Conservation (phyloP, 2,329 filamentous ascomycete genomes). For the Aureobasidium subglaciale region DNA sequence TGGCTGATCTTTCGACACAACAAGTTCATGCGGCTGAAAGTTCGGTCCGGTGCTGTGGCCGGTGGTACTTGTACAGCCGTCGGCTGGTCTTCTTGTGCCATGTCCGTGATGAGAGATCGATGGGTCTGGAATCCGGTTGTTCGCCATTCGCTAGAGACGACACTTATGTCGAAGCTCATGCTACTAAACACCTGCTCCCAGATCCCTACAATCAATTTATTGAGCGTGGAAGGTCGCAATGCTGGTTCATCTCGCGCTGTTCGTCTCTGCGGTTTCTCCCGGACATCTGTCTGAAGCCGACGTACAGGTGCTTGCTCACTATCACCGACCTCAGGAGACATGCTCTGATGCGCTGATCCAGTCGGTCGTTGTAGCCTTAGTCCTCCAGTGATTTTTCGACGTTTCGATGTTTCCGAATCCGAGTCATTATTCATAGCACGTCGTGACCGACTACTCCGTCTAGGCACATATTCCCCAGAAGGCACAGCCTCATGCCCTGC, state of each 20-base stretch:
- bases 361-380: constrained; percentile 21
- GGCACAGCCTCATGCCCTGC: background rate
- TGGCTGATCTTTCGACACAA: constrained; percentile 41
- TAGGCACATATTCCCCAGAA: background rate
- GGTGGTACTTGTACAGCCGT: constrained; percentile 15
- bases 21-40: constrained; percentile 37
- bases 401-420: constrained; percentile 35
- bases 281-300: constrained; percentile 17
- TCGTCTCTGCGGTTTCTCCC: constrained; percentile 21
- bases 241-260: constrained; percentile 23
- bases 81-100: constrained; percentile 4
- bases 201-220: constrained; percentile 44
- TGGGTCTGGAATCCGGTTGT: constrained; percentile 22
- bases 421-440: background rate
- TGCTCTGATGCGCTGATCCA: constrained; percentile 17
- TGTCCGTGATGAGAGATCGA: constrained; percentile 20
- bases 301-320: background rate
- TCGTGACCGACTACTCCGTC: constrained; percentile 2
- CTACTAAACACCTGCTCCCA: constrained; percentile 43
- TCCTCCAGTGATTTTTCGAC: constrained; percentile 29
- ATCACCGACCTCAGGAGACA: constrained; percentile 1
- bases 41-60: constrained; percentile 16
- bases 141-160: constrained; percentile 29
- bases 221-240: constrained; percentile 41
- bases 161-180: constrained; percentile 35